phyloP scores from a whole-genome alignment of 2,329 filamentous ascomycete species.

The Tolypocladium amazonense region DNA sequence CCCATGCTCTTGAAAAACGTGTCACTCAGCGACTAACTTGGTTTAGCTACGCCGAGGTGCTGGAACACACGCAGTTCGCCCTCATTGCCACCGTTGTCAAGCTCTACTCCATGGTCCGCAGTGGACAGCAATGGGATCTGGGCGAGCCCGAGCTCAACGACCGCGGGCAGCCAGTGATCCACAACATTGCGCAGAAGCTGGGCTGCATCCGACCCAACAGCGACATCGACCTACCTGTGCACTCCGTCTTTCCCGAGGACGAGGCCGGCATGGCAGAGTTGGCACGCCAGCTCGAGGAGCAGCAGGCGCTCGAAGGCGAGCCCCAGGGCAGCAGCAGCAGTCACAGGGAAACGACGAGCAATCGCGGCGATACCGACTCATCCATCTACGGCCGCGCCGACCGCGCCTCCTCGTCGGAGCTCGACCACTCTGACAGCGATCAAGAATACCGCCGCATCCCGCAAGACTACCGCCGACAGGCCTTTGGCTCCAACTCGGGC shows the following conservation, averaged over 20 bases:
- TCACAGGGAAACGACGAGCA: slow-evolving; percentile 13
- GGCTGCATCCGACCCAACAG: slow-evolving; percentile 53
- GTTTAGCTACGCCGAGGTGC: slow-evolving; percentile 49
- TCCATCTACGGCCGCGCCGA: slow-evolving; percentile 16
- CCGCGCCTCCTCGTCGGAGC: slow-evolving; percentile 42
- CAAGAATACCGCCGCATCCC: slow-evolving; percentile 10
- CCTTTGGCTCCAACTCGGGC: slow-evolving; percentile 26
- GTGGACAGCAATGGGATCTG: slow-evolving; percentile 46
- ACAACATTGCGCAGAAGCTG: slow-evolving; percentile 54
- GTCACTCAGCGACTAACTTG: slow-evolving; percentile 4
- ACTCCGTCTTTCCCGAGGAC: slow-evolving; percentile 51
- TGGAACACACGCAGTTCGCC: slow-evolving; percentile 55
- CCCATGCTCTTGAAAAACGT: not conserved
- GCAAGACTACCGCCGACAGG: slow-evolving; percentile 36
- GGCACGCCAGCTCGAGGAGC: slow-evolving; percentile 40
- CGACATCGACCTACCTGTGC: slow-evolving; percentile 47
- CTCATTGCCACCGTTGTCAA: slow-evolving; percentile 56
- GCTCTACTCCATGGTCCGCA: slow-evolving; percentile 53
- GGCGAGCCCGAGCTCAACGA: slow-evolving; percentile 56
- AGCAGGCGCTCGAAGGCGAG: slow-evolving; percentile 16
- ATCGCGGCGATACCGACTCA: slow-evolving; percentile 5
- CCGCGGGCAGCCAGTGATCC: slow-evolving; percentile 50
- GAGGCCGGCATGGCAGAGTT: slow-evolving; percentile 47
- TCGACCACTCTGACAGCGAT: slow-evolving; percentile 45
- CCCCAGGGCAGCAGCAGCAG: slow-evolving; percentile 24